Conservation (phyloP, 2,329 filamentous ascomycete species). For the Epichloe baconii region DNA sequence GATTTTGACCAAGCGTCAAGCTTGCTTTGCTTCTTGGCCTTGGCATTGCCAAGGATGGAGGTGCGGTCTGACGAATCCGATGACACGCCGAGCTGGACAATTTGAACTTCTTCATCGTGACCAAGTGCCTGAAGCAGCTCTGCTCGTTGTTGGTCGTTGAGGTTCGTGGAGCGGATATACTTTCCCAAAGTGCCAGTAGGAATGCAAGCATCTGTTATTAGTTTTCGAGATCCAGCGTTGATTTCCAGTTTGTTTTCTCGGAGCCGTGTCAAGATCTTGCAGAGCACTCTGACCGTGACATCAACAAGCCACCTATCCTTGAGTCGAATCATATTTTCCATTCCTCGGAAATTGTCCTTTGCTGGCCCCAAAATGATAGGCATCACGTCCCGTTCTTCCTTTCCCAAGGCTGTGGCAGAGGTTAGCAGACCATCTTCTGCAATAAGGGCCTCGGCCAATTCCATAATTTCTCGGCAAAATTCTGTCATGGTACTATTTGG, state of each 20-base stretch:
- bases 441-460: slow-evolving; percentile 77
- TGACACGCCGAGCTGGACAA: slow-evolving; percentile 27
- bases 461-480: slow-evolving; percentile 90
- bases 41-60: slow-evolving; percentile 17
- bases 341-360: slow-evolving; percentile 43
- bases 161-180: slow-evolving; percentile 58
- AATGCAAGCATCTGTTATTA: slow-evolving; percentile 55
- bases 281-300: slow-evolving; percentile 69
- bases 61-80: slow-evolving; percentile 11
- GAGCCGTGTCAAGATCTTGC: slow-evolving; percentile 73
- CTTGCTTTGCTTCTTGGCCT: slow-evolving; percentile 42
- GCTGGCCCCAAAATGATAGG: slow-evolving; percentile 25
- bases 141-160: slow-evolving; percentile 71
- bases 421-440: slow-evolving; percentile 75
- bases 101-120: slow-evolving; percentile 41
- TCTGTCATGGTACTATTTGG: slow-evolving; percentile 74
- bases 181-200: slow-evolving; percentile 38
- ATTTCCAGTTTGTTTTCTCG: slow-evolving; percentile 64
- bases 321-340: slow-evolving; percentile 81
- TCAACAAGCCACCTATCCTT: slow-evolving; percentile 77
- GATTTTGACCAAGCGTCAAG: slow-evolving; percentile 52
- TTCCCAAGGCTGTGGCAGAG: slow-evolving; percentile 37
- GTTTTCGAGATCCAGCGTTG: slow-evolving; percentile 41
- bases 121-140: slow-evolving; percentile 57
- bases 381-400: slow-evolving; percentile 26